Evolutionary conservation across 345 rosid species (phyloP), one percentile per base, ranked within the genome.

Genomic region (Moricandia arvensis): DNA sequence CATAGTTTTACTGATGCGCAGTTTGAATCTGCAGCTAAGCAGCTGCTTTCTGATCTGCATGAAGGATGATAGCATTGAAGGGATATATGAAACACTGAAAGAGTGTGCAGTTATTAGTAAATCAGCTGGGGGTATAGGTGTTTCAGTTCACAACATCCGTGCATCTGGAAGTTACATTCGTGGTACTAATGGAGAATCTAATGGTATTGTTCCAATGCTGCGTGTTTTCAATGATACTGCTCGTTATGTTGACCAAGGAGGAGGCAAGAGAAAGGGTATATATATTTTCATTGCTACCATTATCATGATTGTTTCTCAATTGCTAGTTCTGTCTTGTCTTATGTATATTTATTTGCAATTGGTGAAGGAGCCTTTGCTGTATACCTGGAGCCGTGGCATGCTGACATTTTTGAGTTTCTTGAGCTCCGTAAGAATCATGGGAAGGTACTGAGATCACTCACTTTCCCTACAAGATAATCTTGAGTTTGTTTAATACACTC

Each of bases 51-150:
- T 93, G 69, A 63, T 88, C 31, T 91, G 98, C 81, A 91, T 93
- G 98, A 93, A 93, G 76, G 96, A 91, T 38, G 98, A 93, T 75
- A 91, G 97, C 68, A 93, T 93, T 71, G 97, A 93, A 73, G 96
- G 98, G 49, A 93, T 93, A 71, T 91, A 93, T 83, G 97, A 93
- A 27, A 89, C 97, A 5, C 58, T 93, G 81, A 93, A 89, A 83
- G 96, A 93, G 82, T 93, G 96, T 85, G 97, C 93, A 73, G 91
- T 89, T 63, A 88, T 91, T 63, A 91, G 96, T 74, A 93, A 91
- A 79, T 93, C 97, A 9, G 97, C 96, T 80, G 96, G 98, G 31
- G 96, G 98, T 62, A 86, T 93, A 69, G 97, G 97, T 71, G 93
- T 93, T 5, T 91, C 98, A 13, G 73, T 88, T 77, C 98, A 93